Evolutionary conservation across 345 rosid genomes (phyloP).

Genomic region (Bruguiera gymnorhiza): DNA sequence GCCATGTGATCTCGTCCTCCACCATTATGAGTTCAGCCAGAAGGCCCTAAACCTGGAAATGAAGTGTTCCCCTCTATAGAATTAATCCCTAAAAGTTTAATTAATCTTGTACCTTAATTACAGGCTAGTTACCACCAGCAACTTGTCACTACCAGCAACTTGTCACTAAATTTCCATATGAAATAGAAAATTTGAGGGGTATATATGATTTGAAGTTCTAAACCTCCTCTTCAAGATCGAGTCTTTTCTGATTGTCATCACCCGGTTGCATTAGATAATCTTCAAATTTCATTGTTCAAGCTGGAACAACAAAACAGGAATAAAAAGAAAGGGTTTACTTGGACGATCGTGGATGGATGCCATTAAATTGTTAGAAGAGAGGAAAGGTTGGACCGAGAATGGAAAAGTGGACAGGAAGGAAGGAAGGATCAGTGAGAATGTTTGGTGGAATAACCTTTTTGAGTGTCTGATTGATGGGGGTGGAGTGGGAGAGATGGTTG

Average conservation of each 20-base stretch:
- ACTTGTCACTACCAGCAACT: background rate
- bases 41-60: constrained; percentile 51
- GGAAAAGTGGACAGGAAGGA: no score
- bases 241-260: constrained; percentile 38
- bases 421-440: no score
- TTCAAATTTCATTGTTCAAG: constrained; percentile 62
- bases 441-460: no score
- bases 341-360: no score
- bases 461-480: no score
- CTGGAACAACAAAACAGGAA: background rate
- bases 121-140: background rate
- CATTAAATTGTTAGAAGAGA: no score
- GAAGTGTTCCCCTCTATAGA: background rate
- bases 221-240: constrained; percentile 52
- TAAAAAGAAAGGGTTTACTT: no score
- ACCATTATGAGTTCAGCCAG: constrained; percentile 61
- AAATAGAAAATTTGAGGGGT: no score
- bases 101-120: constrained; percentile 4
- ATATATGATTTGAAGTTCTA: background rate
- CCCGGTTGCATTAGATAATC: constrained; percentile 54
- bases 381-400: no score
- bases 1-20: constrained; percentile 64
- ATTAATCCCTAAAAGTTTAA: background rate
- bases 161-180: no score
- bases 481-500: no score